A percentile compares a stretch with the other conserved stretches of the same genome.
These are phyloP conservation scores for Yamadazyma dushanensis DNA, from an alignment of 1,139 yeast species.

Conservation along the genomic window DNA sequence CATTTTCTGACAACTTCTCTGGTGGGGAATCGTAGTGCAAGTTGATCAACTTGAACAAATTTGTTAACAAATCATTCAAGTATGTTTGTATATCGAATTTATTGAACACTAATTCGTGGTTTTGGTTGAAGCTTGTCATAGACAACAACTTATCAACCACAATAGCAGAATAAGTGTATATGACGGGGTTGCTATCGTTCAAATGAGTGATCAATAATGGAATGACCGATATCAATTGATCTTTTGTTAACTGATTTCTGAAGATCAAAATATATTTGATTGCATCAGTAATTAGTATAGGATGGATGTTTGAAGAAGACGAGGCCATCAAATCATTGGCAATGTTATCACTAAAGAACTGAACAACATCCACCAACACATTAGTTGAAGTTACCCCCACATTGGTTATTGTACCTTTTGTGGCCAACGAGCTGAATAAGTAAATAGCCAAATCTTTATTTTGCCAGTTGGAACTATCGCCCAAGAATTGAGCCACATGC, in stretches of 20 bases:
- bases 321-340: conserved; percentile 70
- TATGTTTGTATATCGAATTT: conserved; percentile 63
- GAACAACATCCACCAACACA: conserved; percentile 79
- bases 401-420: conserved; percentile 82
- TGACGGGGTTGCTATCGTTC: conserved; percentile 66
- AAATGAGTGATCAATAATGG: conserved; percentile 78
- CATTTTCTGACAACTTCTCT: conserved; percentile 93
- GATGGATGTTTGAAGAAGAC: conserved; percentile 38
- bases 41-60: conserved; percentile 65
- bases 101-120: conserved; percentile 56
- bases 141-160: conserved; percentile 87
- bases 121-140: conserved; percentile 57
- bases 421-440: conserved; percentile 84
- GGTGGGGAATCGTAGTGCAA: conserved; percentile 49
- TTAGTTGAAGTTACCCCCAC: conserved; percentile 90
- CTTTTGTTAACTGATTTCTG: conserved; percentile 89
- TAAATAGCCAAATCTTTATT: conserved; percentile 86
- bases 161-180: conserved; percentile 90
- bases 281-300: conserved; percentile 87
- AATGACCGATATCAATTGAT: conserved; percentile 74
- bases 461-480: conserved; percentile 63
- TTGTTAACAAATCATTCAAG: conserved; percentile 54
- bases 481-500: conserved; percentile 72
- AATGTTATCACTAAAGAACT: conserved; percentile 77
- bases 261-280: conserved; percentile 87